Evolutionary conservation across 2,329 filamentous ascomycete genomes (phyloP).

Genomic region (Hypoxylon sp.): DNA sequence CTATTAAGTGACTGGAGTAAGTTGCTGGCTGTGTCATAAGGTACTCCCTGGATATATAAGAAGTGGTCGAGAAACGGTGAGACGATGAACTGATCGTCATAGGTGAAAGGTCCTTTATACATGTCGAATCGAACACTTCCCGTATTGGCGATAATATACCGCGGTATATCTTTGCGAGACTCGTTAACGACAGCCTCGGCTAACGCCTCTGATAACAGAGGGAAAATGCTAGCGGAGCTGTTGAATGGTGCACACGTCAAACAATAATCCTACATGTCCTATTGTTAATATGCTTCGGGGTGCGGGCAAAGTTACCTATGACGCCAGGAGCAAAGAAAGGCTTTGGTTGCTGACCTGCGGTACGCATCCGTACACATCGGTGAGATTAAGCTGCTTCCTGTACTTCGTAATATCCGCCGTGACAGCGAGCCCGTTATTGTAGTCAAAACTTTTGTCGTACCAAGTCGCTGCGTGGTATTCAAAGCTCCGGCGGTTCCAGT

Average conservation of each 20-base stretch:
- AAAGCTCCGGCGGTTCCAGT: conserved; percentile 78
- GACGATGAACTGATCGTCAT: conserved; percentile 64
- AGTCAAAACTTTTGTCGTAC: conserved; percentile 66
- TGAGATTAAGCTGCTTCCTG: conserved; percentile 69
- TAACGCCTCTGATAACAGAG: conserved; percentile 66
- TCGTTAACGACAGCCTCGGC: conserved; percentile 67
- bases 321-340: conserved; percentile 1
- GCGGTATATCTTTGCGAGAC: conserved; percentile 63
- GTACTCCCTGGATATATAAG: conserved; percentile 67
- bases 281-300: background rate
- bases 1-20: conserved; percentile 61
- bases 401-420: conserved; percentile 65
- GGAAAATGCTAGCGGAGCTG: conserved; percentile 68
- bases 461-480: conserved; percentile 71
- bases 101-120: conserved; percentile 73
- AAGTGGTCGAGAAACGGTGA: conserved; percentile 69
- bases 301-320: background rate
- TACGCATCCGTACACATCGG: conserved; percentile 71
- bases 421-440: conserved; percentile 61
- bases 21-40: conserved; percentile 61
- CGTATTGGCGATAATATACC: conserved; percentile 73
- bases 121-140: conserved; percentile 74
- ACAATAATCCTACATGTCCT: conserved; percentile 65
- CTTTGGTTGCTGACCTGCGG: conserved; percentile 56
- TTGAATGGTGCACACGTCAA: conserved; percentile 68